Conservation (phyloP, 2,329 filamentous ascomycete genomes). For the Diaporthe helianthi region DNA sequence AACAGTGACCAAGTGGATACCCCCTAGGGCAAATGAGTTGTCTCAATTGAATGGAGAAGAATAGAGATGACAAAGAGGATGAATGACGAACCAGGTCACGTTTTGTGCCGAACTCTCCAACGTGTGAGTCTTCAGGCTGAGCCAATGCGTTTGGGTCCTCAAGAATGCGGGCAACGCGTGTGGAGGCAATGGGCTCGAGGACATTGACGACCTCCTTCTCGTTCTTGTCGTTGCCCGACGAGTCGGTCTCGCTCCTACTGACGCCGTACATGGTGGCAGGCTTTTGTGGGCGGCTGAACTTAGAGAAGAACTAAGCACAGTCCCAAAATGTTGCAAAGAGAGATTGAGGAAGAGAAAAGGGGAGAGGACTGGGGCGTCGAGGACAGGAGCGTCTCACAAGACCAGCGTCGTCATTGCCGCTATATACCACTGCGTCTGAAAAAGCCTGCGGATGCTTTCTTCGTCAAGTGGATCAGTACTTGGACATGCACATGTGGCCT, state of each 20-base stretch:
- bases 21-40: no score
- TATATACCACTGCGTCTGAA: constrained; percentile 9
- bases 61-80: no score
- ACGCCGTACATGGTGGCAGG: constrained; percentile 30
- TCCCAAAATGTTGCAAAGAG: neutral
- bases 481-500: constrained; percentile 11
- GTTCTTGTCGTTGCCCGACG: constrained; percentile 28
- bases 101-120: constrained; percentile 33
- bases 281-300: neutral
- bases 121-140: constrained; percentile 29
- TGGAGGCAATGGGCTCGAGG: constrained; percentile 26
- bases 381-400: neutral
- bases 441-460: constrained; percentile 7
- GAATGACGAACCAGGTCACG: constrained; percentile 29
- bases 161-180: constrained; percentile 11
- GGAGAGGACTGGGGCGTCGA: neutral
- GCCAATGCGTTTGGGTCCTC: constrained; percentile 29
- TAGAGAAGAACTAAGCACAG: constrained; percentile 2
- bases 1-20: neutral
- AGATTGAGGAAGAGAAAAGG: neutral
- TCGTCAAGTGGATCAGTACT: constrained; percentile 16
- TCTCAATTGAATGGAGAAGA: neutral
- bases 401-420: neutral
- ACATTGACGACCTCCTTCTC: constrained; percentile 23
- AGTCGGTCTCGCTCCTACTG: constrained; percentile 18